A percentile compares a stretch with the other conserved stretches of the same genome.
These are phyloP conservation scores for Cladosporium sp. DNA, from an alignment of 2,329 filamentous ascomycete species.

Conservation along the genomic window DNA sequence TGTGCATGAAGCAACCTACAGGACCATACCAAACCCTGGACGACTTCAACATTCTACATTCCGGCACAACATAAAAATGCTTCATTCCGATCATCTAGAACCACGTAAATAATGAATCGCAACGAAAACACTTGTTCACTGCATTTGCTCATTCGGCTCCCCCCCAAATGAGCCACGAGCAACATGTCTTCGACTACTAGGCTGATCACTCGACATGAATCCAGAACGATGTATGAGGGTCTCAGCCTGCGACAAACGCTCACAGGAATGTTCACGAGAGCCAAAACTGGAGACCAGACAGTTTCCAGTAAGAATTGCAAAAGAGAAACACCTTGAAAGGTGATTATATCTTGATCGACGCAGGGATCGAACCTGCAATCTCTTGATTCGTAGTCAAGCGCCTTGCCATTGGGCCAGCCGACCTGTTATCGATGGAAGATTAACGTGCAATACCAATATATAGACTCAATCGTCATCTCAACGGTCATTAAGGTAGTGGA, in stretches of 20 bases:
- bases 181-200: not conserved
- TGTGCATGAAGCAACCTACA: not conserved
- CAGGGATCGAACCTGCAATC: conserved; percentile 25
- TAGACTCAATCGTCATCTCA: not conserved
- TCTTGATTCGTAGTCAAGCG: conserved; percentile 54
- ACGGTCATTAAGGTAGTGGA: too few relatives aligned
- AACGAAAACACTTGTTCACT: not conserved
- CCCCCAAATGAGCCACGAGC: not conserved
- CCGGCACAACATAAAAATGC: not conserved
- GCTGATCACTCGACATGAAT: not conserved
- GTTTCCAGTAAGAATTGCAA: not conserved
- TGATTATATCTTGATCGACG: conserved; percentile 6
- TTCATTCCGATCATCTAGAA: not conserved
- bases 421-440: not conserved
- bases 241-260: not conserved
- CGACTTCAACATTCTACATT: not conserved
- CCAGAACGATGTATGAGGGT: not conserved
- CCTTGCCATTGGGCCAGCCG: conserved; percentile 59
- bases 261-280: not conserved
- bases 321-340: not conserved
- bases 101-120: not conserved
- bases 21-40: not conserved
- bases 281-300: not conserved
- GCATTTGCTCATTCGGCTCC: too few relatives aligned
- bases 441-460: too few relatives aligned